Evolutionary conservation across 1,284 basidiomycete genomes (phyloP).

Genomic region (Laetiporus sulphureus): DNA sequence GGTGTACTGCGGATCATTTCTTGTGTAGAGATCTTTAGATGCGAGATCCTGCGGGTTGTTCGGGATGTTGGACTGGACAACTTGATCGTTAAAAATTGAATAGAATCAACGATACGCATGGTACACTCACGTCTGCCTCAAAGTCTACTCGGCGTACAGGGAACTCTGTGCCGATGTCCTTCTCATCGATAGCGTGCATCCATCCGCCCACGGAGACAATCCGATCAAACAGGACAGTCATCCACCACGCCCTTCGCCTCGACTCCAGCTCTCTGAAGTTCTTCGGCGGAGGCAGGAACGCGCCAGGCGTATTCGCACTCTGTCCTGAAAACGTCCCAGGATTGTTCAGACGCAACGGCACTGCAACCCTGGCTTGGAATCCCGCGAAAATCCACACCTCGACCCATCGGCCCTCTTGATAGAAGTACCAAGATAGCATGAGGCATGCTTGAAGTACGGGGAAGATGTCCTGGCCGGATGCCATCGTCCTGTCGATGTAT

Average conservation of each 20-base stretch:
- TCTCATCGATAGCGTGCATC: slow-evolving; percentile 76
- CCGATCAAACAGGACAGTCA: slow-evolving; percentile 78
- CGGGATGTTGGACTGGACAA: slow-evolving; percentile 31
- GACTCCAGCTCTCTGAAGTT: slow-evolving; percentile 68
- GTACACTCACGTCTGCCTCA: slow-evolving; percentile 51
- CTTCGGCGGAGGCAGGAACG: slow-evolving; percentile 73
- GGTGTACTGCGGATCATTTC: slow-evolving; percentile 67
- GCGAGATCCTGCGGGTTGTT: slow-evolving; percentile 69
- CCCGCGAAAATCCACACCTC: slow-evolving; percentile 86
- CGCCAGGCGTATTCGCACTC: slow-evolving; percentile 58
- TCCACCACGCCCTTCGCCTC: slow-evolving; percentile 80
- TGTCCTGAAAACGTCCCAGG: slow-evolving; percentile 67
- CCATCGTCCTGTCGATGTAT: slow-evolving; percentile 81
- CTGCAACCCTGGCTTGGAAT: slow-evolving; percentile 78
- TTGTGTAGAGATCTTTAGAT: slow-evolving; percentile 54
- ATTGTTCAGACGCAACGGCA: slow-evolving; percentile 76
- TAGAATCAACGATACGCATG: neutral
- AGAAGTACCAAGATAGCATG: slow-evolving; percentile 81
- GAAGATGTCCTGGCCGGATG: slow-evolving; percentile 78
- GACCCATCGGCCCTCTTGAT: slow-evolving; percentile 82
- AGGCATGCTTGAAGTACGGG: slow-evolving; percentile 79
- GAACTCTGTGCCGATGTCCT: slow-evolving; percentile 74
- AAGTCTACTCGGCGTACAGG: slow-evolving; percentile 69
- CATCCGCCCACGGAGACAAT: slow-evolving; percentile 85
- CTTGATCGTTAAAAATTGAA: neutral